These are phyloP conservation scores for Arthrobotrys pseudoclavata DNA, from an alignment of 2,329 filamentous ascomycete species.

Conservation along the genomic window DNA sequence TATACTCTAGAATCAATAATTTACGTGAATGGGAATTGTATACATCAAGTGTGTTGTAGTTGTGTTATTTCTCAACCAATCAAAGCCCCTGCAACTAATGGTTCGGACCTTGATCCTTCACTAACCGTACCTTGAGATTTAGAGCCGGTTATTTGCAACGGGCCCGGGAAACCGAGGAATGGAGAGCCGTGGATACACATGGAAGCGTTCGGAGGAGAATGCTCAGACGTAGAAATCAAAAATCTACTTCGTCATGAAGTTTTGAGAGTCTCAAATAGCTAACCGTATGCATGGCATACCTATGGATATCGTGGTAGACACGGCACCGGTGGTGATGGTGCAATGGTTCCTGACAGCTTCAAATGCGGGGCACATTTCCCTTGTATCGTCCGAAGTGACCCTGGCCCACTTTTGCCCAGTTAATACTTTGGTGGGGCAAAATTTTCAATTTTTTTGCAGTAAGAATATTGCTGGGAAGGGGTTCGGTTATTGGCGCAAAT, in stretches of 20 bases:
- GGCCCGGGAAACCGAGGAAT: background rate
- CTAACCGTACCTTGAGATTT: slow-evolving; percentile 4
- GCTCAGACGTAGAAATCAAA: background rate
- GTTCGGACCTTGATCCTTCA: background rate
- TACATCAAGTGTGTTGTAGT: no score
- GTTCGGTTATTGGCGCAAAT: slow-evolving; percentile 53
- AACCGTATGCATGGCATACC: background rate
- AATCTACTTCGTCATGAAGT: background rate
- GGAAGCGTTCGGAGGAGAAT: background rate
- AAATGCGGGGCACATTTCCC: background rate
- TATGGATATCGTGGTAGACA: background rate
- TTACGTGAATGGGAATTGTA: no score
- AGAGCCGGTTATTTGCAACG: no score
- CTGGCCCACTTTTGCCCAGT: no score
- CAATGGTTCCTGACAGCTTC: background rate
- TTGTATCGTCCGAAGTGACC: background rate
- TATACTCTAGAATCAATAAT: no score
- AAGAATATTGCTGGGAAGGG: background rate
- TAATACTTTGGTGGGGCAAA: slow-evolving; percentile 10
- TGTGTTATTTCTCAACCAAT: no score
- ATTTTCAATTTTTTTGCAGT: slow-evolving; percentile 20
- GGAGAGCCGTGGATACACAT: background rate
- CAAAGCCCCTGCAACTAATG: no score
- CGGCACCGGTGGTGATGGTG: background rate
- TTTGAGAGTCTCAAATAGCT: no score